Conservation (phyloP, 768 basidiomycete species). For the Phylloporus rhodoxanthus region DNA sequence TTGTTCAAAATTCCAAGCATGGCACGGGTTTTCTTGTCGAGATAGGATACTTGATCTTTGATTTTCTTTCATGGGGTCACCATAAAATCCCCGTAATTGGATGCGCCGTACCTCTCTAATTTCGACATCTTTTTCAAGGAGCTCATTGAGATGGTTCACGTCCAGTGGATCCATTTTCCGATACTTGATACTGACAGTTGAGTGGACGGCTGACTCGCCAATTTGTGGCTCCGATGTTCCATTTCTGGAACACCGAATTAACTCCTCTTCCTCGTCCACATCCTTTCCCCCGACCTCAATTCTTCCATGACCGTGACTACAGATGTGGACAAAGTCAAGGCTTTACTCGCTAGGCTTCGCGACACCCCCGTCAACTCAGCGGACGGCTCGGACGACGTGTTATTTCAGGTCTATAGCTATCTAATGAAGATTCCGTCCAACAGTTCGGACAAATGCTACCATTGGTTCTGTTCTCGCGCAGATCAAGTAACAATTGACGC, state of each 20-base stretch:
- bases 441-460: slow-evolving; percentile 38
- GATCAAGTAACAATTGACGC: slow-evolving; percentile 51
- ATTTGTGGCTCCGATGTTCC: slow-evolving; percentile 5
- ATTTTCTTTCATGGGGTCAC: slow-evolving; percentile 52
- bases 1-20: slow-evolving; percentile 75
- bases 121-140: slow-evolving; percentile 60
- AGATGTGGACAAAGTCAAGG: slow-evolving; percentile 37
- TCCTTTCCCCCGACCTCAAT: not conserved
- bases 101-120: slow-evolving; percentile 51
- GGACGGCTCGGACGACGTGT: slow-evolving; percentile 42
- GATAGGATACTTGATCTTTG: slow-evolving; percentile 64
- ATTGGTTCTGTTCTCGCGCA: slow-evolving; percentile 80
- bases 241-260: slow-evolving; percentile 11
- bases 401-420: slow-evolving; percentile 47
- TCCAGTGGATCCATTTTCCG: slow-evolving; percentile 49
- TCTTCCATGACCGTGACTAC: slow-evolving; percentile 22
- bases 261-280: not conserved
- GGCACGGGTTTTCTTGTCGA: slow-evolving; percentile 69
- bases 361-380: slow-evolving; percentile 52
- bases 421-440: slow-evolving; percentile 43
- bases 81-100: not conserved
- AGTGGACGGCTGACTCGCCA: slow-evolving; percentile 4
- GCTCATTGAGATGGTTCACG: slow-evolving; percentile 49
- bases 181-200: not conserved
- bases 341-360: slow-evolving; percentile 49